Base-by-base conservation (phyloP, 805 yeast genomes). In the Metschnikowia arizonensis region DNA sequence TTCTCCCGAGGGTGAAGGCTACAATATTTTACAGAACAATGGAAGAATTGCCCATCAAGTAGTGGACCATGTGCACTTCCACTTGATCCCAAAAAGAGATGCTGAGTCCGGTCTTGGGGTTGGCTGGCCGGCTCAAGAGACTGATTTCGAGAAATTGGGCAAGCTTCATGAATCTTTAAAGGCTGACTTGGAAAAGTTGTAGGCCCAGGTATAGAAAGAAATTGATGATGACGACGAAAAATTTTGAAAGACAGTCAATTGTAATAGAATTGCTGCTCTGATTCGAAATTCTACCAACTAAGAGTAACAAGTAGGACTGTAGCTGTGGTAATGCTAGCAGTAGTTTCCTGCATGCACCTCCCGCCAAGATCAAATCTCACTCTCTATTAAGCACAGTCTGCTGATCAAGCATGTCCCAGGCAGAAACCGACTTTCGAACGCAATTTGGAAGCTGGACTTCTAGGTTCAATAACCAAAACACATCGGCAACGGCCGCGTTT, bases 1-100 rank as follows among this genome's bases (percentile, higher is more conserved):
- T 31, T 77, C 80, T 26, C 73, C 74, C 3, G 74, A 75, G 4
- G 88, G 88, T 15, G 74, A 68, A 40, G 95, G 96, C 36, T 91
- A 91, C 76, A 91, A 91, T 62, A 63, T 91, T 17, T 72, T 91
- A 54, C 98, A 90, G 66, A 93, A 91, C 74, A 93, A 91, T 57
- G 98, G 98, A 40, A 71, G 87, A 62, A 82, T 90, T 60, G 99
- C 98, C 10, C 98, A 93, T 62, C 99, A 91, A 71, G 84, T 77
- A 45, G 98, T 93, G 46, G 93, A 86, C 55, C 99, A 91, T 63
- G 97, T 93, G 47, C 99, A 91, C 65, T 86, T 93, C 78, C 99
- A 91, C 65, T 79, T 91, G 64, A 91, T 91, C 62, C 99, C 99
- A 41, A 91, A 91, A 77, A 77, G 76, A 48, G 83, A 82, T 57